Percentiles rank a stretch among this genome's conserved stretches.
These are phyloP conservation scores for Mycena leptocephala DNA, from an alignment of 768 basidiomycete species.

Conservation along the genomic window DNA sequence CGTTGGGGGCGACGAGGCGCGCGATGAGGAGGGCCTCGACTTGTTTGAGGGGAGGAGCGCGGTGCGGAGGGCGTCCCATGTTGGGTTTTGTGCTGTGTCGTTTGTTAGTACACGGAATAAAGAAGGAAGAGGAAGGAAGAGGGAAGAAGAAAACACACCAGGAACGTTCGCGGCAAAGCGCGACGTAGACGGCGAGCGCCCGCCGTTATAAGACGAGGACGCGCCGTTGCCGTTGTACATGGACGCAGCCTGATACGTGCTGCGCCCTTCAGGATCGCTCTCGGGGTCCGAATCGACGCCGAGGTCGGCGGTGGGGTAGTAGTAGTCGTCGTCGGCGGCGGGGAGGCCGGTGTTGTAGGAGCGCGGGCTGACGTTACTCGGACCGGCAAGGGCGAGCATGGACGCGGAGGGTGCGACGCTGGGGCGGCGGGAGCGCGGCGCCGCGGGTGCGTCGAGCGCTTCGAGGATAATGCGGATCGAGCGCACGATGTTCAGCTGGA, in stretches of 20 bases:
- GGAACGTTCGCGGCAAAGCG: too few relatives aligned
- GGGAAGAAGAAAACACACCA: too few relatives aligned
- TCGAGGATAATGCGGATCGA: slow-evolving; percentile 85
- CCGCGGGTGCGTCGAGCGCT: slow-evolving; percentile 51
- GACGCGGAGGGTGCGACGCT: slow-evolving; percentile 42
- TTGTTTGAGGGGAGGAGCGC: slow-evolving; percentile 76
- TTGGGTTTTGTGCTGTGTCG: neutral
- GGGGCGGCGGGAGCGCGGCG: slow-evolving; percentile 44
- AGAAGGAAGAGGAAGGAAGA: too few relatives aligned
- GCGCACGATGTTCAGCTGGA: slow-evolving; percentile 87
- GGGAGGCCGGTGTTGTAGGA: too few relatives aligned
- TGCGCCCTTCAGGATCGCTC: slow-evolving; percentile 38
- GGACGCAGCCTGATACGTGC: neutral
- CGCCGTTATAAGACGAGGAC: too few relatives aligned
- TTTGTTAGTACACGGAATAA: too few relatives aligned
- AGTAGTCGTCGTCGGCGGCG: neutral
- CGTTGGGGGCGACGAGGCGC: slow-evolving; percentile 78
- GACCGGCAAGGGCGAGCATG: slow-evolving; percentile 40
- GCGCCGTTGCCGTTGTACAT: too few relatives aligned
- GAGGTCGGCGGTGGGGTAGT: too few relatives aligned
- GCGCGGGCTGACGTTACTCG: too few relatives aligned
- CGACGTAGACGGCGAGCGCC: too few relatives aligned
- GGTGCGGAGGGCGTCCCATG: slow-evolving; percentile 7
- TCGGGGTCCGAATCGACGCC: slow-evolving; percentile 45
- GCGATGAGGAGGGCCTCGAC: slow-evolving; percentile 81